Base-by-base conservation (phyloP, 352 stramenopile species). In the Aphanomyces cochlioides region DNA sequence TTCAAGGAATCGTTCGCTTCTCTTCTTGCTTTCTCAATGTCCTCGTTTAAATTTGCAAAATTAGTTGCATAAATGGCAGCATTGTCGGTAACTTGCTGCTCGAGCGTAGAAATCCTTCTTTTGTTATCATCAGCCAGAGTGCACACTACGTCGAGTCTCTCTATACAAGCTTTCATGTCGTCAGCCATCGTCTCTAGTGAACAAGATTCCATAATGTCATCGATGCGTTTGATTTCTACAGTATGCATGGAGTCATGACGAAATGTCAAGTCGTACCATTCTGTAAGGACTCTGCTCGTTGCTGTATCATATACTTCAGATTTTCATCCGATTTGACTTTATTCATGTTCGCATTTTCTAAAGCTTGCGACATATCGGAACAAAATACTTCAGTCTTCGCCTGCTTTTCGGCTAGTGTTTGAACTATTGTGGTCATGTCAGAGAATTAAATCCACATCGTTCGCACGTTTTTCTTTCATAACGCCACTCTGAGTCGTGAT, bases 21-120 rank as follows among this genome's bases (percentile, higher is more conserved):
- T 7, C 89, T 79, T 38, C 78, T 81, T 21, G 78, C 79, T 10
- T 85, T 73, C 19, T 92, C 82, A 12, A 80, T 74, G 13, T 91
- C 47, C 81, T 82, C 67, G 54, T 70, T 63, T 13, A 70, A 63
- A 17, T 47, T 70, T 43, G 45, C 48, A 43, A 70, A 70, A 21
- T 70, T 70, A 4, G 64, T 70, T 15, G 59, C 61, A 50, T 70
- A 63, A 17, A 70, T 70, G 47, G 53, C 48, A n/a, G 59, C 64
- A 7, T 54, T 60, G n/a, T 61, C 47, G 37, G 15, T 17, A 12
- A 61, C 39, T 19, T 70, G 45, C 5, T 48, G 47, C 19, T 54
- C 17, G 10, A 61, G 15, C 2, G 53, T n/a, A 10, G 48, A 12
- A 17, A 70, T 61, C 4, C 53, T 34, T 37, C 61, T 70, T 28